Evolutionary conservation across 1,284 basidiomycete genomes (phyloP), one percentile per base, ranked within the genome.

Genomic region (Rhodotorula sp.): DNA sequence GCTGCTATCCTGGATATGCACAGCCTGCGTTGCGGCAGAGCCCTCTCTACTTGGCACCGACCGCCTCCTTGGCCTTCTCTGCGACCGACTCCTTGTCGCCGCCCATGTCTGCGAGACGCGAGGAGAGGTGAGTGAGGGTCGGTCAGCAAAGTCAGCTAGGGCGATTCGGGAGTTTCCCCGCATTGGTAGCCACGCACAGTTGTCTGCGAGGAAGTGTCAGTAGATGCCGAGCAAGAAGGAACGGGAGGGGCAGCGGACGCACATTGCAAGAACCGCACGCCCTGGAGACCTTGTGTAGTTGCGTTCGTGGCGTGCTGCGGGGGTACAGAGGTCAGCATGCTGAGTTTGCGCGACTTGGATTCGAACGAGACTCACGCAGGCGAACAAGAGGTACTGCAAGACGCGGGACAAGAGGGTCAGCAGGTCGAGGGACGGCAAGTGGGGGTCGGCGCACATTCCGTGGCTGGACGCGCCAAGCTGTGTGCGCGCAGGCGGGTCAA

Each of bases 391-490:
- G 84, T 76, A 77, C 74, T 72, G 64, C 5, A 12, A 19, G 44
- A n/a, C 16, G n/a, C 1, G 23, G 46, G 48, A 4, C 14, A 48
- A 4, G 27, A 21, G 41, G 10, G 45, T 66, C 50, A 61, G 55
- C 9, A 7, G 3, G n/a, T 19, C 23, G 14, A 16, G 19, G 23
- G 12, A 5, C 41, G 41, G 13, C 4, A 14, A 3, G 25, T 17
- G 34, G 17, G 19, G 13, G 25, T 3, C 12, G 27, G 34, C 75
- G n/a, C 48, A 72, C 75, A 82, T 98, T 98, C 77, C 95, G 88
- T 23, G 94, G 94, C 80, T 93, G 89, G 52, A 97, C 94, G 71
- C 88, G 88, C 95, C 95, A 97, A 72, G 62, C 62, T 63, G 45
- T 12, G 9, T 14, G 13, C 7, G 19, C 25, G 53, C 7, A 54